phyloP scores from a whole-genome alignment of 352 stramenopile genomes.

The Phytophthora cryptogea region DNA sequence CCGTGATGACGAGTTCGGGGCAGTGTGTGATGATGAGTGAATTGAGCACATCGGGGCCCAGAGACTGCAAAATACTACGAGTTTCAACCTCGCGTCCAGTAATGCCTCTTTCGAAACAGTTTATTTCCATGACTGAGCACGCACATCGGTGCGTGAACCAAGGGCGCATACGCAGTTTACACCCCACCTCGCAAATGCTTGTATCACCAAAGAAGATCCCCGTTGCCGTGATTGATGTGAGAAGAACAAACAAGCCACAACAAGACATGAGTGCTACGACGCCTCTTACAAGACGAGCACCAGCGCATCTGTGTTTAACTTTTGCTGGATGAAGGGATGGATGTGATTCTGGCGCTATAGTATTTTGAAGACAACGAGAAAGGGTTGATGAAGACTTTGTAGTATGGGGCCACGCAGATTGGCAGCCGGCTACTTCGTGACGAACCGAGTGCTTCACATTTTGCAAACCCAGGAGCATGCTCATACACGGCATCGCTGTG shows the following conservation, averaged over 20 bases:
- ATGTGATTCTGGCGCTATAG: too few species aligned
- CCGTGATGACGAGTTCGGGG: conserved; percentile 27
- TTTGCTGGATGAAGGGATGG: background rate
- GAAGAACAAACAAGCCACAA: conserved; percentile 30
- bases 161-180: conserved; percentile 47
- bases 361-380: too few species aligned
- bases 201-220: conserved; percentile 24
- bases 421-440: conserved; percentile 10
- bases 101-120: conserved; percentile 41
- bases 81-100: conserved; percentile 27
- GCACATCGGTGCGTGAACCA: conserved; percentile 47
- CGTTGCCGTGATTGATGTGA: conserved; percentile 41
- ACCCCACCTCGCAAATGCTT: conserved; percentile 28
- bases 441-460: conserved; percentile 37
- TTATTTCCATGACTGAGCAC: conserved; percentile 55
- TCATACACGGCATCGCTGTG: conserved; percentile 37
- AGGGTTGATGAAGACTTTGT: too few species aligned
- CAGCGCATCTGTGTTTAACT: conserved; percentile 5
- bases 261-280: conserved; percentile 30
- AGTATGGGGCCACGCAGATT: too few species aligned
- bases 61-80: conserved; percentile 20
- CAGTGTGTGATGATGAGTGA: conserved; percentile 54
- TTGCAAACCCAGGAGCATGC: conserved; percentile 35
- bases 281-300: background rate
- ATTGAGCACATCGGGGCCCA: conserved; percentile 41